Conservation (phyloP, 1,284 basidiomycete species). For the Austroboletus niveus region DNA sequence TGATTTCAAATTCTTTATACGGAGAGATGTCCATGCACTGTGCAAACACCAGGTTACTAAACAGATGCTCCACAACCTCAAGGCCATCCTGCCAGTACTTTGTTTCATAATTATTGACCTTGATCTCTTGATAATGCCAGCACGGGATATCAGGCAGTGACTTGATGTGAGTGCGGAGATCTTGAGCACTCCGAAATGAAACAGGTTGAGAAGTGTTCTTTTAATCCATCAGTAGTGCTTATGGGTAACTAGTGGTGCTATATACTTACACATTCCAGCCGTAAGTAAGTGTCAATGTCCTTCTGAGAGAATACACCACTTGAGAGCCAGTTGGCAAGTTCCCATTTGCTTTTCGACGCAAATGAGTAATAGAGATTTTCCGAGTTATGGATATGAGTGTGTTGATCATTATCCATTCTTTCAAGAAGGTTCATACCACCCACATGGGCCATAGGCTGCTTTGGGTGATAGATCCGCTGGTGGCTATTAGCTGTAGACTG, state of each 20-base stretch:
- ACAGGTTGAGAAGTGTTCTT: neutral
- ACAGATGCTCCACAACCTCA: conserved; percentile 1
- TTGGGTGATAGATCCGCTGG: too few species aligned
- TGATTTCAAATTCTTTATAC: neutral
- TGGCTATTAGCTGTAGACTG: too few species aligned
- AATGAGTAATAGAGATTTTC: neutral
- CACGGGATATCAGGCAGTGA: conserved; percentile 1
- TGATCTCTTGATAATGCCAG: conserved; percentile 8
- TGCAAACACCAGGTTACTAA: neutral
- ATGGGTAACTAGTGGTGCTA: neutral
- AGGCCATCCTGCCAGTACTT: conserved; percentile 11
- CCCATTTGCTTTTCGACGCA: neutral
- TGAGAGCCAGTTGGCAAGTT: neutral
- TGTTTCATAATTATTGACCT: conserved; percentile 1
- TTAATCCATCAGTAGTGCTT: neutral
- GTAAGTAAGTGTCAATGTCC: neutral
- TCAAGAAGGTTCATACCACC: too few species aligned
- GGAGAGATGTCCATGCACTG: neutral
- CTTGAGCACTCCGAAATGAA: conserved; percentile 1
- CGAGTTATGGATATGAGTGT: too few species aligned
- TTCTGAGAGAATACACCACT: neutral
- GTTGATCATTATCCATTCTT: too few species aligned
- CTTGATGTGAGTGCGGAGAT: conserved; percentile 1
- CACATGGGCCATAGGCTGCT: too few species aligned
- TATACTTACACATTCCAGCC: neutral